These are phyloP conservation scores for Saururus chinensis DNA, from an alignment of 164 flowering plant genomes.

Conservation along the genomic window DNA sequence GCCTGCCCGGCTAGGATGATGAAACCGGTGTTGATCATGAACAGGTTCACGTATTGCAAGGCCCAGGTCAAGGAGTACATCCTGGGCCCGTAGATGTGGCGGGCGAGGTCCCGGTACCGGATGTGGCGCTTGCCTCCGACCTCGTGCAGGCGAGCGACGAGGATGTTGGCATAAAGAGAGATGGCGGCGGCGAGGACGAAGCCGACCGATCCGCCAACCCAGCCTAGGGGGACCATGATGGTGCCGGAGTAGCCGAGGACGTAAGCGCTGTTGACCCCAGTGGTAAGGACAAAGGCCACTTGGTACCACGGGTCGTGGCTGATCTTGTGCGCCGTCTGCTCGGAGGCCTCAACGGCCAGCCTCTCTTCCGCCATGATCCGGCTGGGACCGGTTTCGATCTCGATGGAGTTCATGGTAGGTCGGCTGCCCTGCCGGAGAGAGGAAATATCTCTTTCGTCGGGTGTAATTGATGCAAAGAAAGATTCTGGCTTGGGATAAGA, in stretches of 20 bases:
- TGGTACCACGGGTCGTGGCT: conserved; percentile 81
- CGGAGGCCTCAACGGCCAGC: no score
- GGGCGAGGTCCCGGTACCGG: conserved; percentile 95
- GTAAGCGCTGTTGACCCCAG: conserved; percentile 88
- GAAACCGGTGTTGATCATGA: conserved; percentile 83
- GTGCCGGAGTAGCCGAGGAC: conserved; percentile 80
- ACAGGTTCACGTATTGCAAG: conserved; percentile 79
- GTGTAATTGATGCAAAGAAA: no score
- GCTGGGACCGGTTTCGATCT: no score
- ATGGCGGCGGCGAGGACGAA: conserved; percentile 47
- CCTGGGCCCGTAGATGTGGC: conserved; percentile 61
- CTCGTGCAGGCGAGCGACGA: conserved; percentile 82
- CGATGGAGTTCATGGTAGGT: no score
- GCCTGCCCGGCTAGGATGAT: conserved; percentile 79
- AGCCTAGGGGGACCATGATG: conserved; percentile 86
- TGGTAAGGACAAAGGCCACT: conserved; percentile 73
- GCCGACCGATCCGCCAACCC: conserved; percentile 66
- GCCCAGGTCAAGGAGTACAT: conserved; percentile 78
- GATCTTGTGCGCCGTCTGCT: no score
- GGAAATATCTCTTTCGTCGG: no score
- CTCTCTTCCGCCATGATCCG: no score
- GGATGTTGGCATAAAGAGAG: conserved; percentile 68
- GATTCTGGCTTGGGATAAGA: no score
- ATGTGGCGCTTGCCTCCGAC: conserved; percentile 83
- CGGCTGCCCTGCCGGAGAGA: no score